Percentiles rank a stretch among this genome's conserved stretches.
phyloP scores from a whole-genome alignment of 257 asterid genomes.

The Solanum megistacrolobum region DNA sequence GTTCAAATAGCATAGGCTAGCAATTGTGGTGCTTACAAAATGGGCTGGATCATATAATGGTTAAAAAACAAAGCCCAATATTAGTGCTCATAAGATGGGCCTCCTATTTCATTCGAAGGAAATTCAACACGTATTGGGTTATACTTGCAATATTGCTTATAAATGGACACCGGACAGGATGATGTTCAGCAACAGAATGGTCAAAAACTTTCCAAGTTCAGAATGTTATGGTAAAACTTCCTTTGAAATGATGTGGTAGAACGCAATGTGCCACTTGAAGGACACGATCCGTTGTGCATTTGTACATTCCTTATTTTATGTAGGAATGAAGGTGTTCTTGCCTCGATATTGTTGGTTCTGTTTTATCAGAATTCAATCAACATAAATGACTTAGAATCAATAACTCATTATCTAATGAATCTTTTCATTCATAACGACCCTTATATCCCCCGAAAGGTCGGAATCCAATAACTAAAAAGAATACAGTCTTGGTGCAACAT shows the following conservation, averaged over 20 bases:
- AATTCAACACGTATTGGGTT: not conserved
- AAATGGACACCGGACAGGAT: not conserved
- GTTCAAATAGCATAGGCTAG: no score
- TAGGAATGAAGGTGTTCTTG: not conserved
- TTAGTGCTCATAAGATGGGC: not conserved
- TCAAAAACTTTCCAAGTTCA: not conserved
- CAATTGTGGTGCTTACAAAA: not conserved
- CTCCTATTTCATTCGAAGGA: not conserved
- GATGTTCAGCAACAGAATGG: not conserved
- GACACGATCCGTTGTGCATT: not conserved
- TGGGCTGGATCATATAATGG: not conserved
- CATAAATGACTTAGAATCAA: not conserved
- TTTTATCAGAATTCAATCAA: no score
- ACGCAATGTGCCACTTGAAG: not conserved
- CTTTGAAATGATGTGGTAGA: not conserved
- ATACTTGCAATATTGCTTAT: no score
- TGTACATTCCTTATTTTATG: no score
- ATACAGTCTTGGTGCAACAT: not conserved
- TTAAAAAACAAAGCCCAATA: not conserved
- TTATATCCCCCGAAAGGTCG: not conserved
- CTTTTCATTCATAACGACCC: not conserved
- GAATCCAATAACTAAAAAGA: no score
- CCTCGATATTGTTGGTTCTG: no score
- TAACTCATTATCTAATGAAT: not conserved
- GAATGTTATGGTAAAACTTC: not conserved